Evolutionary conservation across 768 basidiomycete species (phyloP), one percentile per base, ranked within the genome.

Genomic region (Mycena alexandri): DNA sequence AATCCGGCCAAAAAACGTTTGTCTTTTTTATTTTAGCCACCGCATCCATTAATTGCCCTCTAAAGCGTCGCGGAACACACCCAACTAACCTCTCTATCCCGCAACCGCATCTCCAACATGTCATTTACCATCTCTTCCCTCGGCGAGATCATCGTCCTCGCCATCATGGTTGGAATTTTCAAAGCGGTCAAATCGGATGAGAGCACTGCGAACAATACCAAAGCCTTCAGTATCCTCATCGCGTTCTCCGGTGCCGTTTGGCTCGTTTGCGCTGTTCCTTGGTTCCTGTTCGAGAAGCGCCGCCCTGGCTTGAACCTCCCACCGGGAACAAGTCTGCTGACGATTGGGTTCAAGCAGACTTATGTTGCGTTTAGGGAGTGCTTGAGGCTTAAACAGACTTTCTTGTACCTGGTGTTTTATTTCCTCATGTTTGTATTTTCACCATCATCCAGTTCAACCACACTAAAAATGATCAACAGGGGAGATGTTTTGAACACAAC

Each of bases 221-320:
- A 84, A 68, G 89, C 89, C 3, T 90, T 93, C 74, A 92, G 90
- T 72, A 85, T 88, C 13, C 79, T 93, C n/a, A 91, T 93, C 68
- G 92, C 93, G 0, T 93, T 92, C 75, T 85, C 90, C 19, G 92
- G 92, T 1, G 92, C 86, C n/a, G 83, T 90, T 10, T 93, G 92
- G 92, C 67, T 91, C 36, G 60, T 88, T 10, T 91, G 89, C 70
- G 89, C 91, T 6, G 71, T 91, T 4, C 92, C 91, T 1, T 93
- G 92, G 92, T 92, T 93, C 71, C 75, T 90, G 46, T 75, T 89
- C 14, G 92, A 92, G 78, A 88, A 90, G 74, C 83, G 86, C 19
- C 83, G 89, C 11, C 90, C 89, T 9, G 91, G 91, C 5, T 79
- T 92, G n/a, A 74, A 80, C 12, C 78, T 90, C 24, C 90, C 91